These are phyloP conservation scores for Porphyra umbilicalis DNA, from an alignment of 31 red algal genomes.

Conservation along the genomic window DNA sequence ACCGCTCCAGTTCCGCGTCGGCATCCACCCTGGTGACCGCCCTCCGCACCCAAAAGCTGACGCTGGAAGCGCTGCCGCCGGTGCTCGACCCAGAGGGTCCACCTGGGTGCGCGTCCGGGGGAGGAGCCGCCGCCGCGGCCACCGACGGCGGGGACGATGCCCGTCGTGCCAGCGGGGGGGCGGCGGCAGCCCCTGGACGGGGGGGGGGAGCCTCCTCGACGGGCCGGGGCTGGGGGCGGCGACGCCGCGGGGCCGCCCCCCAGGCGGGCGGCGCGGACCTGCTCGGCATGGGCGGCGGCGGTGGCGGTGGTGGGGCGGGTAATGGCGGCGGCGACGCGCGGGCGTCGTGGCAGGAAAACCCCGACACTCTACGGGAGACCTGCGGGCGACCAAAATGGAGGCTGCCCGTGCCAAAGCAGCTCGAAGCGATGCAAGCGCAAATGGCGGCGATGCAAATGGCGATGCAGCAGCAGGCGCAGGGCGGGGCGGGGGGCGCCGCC, in stretches of 20 bases:
- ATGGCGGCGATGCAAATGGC: background rate
- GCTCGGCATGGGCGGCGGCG: background rate
- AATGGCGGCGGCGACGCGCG: background rate
- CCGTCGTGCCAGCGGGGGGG: background rate
- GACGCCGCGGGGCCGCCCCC: background rate
- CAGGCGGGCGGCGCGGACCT: background rate
- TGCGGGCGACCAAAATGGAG: background rate
- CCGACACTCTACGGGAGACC: background rate
- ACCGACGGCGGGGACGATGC: background rate
- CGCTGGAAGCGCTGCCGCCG: conserved; percentile 33
- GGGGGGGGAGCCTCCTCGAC: background rate
- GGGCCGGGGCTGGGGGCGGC: background rate
- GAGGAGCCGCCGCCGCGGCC: conserved; percentile 14
- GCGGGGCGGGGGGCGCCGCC: background rate
- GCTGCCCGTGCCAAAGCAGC: background rate
- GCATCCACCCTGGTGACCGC: conserved; percentile 66
- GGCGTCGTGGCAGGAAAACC: background rate
- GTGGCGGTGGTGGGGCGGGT: background rate
- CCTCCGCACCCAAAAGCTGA: conserved; percentile 39
- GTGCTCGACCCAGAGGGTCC: conserved; percentile 44
- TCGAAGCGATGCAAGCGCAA: background rate
- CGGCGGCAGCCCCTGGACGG: background rate
- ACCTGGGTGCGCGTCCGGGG: conserved; percentile 68
- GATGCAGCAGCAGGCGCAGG: background rate
- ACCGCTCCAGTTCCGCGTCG: conserved; percentile 58